These are phyloP conservation scores for Cutaneotrichosporon spelunceum DNA, from an alignment of 1,284 basidiomycete species.

Conservation along the genomic window DNA sequence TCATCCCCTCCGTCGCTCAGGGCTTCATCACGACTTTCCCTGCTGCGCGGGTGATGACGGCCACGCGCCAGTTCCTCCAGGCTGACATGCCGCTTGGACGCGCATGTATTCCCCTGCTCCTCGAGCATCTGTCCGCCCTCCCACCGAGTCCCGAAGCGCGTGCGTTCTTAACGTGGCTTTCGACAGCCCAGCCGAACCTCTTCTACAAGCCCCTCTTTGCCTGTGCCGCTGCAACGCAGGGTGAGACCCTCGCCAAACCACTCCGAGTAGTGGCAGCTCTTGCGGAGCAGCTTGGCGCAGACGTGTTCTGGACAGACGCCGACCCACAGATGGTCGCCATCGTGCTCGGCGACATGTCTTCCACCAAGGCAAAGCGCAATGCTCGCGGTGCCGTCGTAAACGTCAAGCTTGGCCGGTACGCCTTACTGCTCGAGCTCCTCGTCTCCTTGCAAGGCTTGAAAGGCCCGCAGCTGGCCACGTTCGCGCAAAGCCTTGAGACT, in stretches of 20 bases:
- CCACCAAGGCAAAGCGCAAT: constrained; percentile 44
- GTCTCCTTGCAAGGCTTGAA: not conserved
- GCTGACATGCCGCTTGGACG: constrained; percentile 16
- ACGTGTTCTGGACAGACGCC: constrained; percentile 60
- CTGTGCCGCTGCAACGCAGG: constrained; percentile 63
- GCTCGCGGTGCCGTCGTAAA: constrained; percentile 37
- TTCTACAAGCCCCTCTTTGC: constrained; percentile 73
- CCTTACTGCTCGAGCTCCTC: constrained; percentile 61
- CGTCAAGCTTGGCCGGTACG: constrained; percentile 63
- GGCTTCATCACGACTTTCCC: constrained; percentile 12
- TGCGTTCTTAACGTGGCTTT: constrained; percentile 33
- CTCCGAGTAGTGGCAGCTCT: constrained; percentile 59
- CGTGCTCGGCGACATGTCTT: constrained; percentile 54
- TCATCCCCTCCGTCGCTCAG: constrained; percentile 1
- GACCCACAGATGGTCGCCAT: constrained; percentile 74
- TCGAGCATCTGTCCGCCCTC: constrained; percentile 14
- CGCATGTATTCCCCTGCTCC: constrained; percentile 17
- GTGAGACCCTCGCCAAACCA: constrained; percentile 60
- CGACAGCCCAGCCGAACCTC: constrained; percentile 56
- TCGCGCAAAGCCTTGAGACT: constrained; percentile 60
- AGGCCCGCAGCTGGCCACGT: constrained; percentile 39
- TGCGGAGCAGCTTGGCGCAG: constrained; percentile 57
- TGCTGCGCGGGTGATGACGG: not conserved
- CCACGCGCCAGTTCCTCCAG: constrained; percentile 17
- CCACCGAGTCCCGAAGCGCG: constrained; percentile 9